A percentile compares a stretch with the other conserved stretches of the same genome.
phyloP scores from a whole-genome alignment of 2,329 filamentous ascomycete genomes.

The Fusarium pseudocircinatum region DNA sequence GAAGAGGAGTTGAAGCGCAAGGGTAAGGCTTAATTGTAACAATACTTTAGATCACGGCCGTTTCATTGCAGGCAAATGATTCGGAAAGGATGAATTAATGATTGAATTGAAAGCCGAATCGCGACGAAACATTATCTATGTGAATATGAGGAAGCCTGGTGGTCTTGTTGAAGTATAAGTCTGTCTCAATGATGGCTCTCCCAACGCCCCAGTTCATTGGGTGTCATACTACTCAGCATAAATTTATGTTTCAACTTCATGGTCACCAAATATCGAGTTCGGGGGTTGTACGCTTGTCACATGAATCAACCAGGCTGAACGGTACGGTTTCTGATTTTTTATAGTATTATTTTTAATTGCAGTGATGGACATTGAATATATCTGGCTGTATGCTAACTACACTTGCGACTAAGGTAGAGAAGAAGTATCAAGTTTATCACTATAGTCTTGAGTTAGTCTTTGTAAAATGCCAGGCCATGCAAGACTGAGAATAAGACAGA shows the following conservation, averaged over 20 bases:
- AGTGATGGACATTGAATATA: background rate
- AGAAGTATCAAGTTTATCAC: slow-evolving; percentile 8
- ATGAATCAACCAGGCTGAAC: background rate
- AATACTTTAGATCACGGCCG: slow-evolving; percentile 5
- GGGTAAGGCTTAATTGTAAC: slow-evolving; percentile 46
- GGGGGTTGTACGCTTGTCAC: background rate
- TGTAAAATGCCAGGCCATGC: slow-evolving; percentile 27
- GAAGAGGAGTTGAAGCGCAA: slow-evolving; percentile 71
- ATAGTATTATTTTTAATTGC: background rate
- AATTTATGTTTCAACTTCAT: no score
- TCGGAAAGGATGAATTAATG: slow-evolving; percentile 25
- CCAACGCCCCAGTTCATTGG: background rate
- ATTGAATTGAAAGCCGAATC: background rate
- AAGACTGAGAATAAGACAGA: slow-evolving; percentile 38
- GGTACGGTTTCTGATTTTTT: background rate
- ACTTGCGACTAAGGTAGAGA: background rate
- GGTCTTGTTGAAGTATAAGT: background rate
- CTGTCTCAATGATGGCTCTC: no score
- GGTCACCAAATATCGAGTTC: background rate
- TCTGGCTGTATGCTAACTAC: no score
- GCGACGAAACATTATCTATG: no score
- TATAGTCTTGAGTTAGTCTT: slow-evolving; percentile 37
- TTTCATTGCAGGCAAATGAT: slow-evolving; percentile 5
- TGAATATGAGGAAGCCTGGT: background rate
- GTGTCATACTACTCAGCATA: no score